Base-by-base conservation (phyloP, 805 yeast species). In the Saccharomycopsis capsularis region DNA sequence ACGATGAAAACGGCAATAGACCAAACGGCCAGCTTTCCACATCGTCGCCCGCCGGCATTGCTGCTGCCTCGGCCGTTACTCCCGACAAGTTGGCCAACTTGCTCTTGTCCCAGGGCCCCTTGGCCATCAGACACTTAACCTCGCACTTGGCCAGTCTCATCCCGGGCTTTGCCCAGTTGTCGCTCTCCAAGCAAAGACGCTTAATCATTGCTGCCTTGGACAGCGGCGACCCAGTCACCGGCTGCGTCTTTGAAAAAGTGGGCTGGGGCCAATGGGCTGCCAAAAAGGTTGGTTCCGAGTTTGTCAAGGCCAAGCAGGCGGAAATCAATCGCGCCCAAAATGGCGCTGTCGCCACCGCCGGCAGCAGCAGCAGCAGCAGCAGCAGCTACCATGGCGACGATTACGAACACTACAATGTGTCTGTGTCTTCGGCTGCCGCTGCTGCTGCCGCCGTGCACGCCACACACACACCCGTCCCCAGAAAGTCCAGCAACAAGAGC, bases 191-290 rank as follows among this genome's bases (percentile, higher is more conserved):
- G 61, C 96, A 90, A 66, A 75, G 97, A 60, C 73, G 97, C 52
- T 74, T 90, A 50, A 90, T 90, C 27, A 90, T 90, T 82, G 80
- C 89, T 13, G 93, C 90, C 36, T 75, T 90, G 66, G 96, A 88
- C 57, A 75, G 78, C 55, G 84, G 85, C 7, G 81, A 78, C 48
- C 73, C 75, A 50, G 63, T 63, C 4, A 60, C 68, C 41, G 62
- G 67, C 4, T 81, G 85, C 39, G 77, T 83, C 15, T 90, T 90
- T 67, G 95, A 88, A 60, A 90, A 90, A 67, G 88, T 90, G 29
- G 96, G 97, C 21, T 90, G 98, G 98, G 98, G 98, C 52, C 95
- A 90, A 63, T 90, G 98, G 98, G 85, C 85, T 22, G 95, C 90
- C 2, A 74, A 80, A 57, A 67, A 69, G 43, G 78, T 67, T 18